Evolutionary conservation across 495 filamentous ascomycete species (phyloP).

Genomic region (Penicillium parvum): DNA sequence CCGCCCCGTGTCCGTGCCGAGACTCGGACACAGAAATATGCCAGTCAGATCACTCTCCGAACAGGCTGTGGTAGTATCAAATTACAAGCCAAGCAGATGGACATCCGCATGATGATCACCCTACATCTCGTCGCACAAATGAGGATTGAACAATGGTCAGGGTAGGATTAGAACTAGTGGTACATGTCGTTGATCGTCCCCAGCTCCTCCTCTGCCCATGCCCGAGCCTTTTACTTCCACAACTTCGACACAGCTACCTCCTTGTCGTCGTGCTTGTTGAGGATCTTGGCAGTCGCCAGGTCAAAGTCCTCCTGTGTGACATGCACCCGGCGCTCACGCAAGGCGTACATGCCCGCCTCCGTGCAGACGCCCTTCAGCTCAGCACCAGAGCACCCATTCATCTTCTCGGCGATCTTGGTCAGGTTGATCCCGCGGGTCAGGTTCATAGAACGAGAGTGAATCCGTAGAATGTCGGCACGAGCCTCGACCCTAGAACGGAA

Average conservation of each 20-base stretch:
- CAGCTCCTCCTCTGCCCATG: neutral
- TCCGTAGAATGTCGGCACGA: slow-evolving; percentile 93
- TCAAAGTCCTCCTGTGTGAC: slow-evolving; percentile 99
- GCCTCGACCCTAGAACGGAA: slow-evolving; percentile 66
- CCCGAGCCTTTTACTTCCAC: slow-evolving; percentile 67
- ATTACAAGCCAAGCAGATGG: neutral
- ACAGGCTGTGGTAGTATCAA: too few species aligned
- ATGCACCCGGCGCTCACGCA: slow-evolving; percentile 91
- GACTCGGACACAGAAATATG: too few species aligned
- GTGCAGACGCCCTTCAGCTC: slow-evolving; percentile 97
- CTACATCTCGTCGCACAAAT: slow-evolving; percentile 2
- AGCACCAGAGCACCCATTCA: slow-evolving; percentile 97
- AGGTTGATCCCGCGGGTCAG: slow-evolving; percentile 96
- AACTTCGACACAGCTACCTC: slow-evolving; percentile 84
- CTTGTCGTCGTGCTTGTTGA: slow-evolving; percentile 99
- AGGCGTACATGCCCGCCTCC: slow-evolving; percentile 95
- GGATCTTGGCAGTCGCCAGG: slow-evolving; percentile 95
- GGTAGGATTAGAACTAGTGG: slow-evolving; percentile 25
- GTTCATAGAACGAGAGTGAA: slow-evolving; percentile 97
- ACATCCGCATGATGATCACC: too few species aligned
- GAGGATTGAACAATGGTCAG: slow-evolving; percentile 6
- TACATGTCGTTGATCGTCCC: slow-evolving; percentile 23
- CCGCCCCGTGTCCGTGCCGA: too few species aligned
- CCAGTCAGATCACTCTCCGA: neutral
- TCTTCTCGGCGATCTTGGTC: slow-evolving; percentile 98